phyloP scores from a whole-genome alignment of 768 basidiomycete genomes.

The Rubroboletus satanas region DNA sequence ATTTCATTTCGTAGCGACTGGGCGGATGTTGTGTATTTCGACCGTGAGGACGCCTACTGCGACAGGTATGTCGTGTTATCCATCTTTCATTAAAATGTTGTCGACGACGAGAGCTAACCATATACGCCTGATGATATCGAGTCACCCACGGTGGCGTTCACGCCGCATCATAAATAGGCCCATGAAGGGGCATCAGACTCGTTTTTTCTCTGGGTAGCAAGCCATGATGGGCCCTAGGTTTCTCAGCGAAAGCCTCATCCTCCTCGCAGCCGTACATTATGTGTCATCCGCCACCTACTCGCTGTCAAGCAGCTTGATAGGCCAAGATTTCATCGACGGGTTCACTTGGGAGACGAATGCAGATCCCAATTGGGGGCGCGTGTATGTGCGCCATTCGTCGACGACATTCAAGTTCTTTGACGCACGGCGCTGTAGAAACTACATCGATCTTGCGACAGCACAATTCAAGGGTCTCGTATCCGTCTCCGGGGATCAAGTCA shows the following conservation, averaged over 20 bases:
- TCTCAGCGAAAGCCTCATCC: background rate
- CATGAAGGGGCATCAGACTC: background rate
- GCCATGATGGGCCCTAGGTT: background rate
- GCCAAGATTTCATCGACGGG: constrained; percentile 44
- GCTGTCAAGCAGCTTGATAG: constrained; percentile 43
- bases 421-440: constrained; percentile 30
- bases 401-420: background rate
- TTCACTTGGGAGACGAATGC: constrained; percentile 23
- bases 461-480: constrained; percentile 55
- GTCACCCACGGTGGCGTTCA: background rate
- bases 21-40: background rate
- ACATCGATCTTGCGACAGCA: constrained; percentile 48
- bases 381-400: constrained; percentile 10
- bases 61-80: background rate
- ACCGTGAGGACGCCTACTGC: background rate
- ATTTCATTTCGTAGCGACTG: background rate
- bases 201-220: background rate
- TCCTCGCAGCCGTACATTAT: constrained; percentile 3
- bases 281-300: constrained; percentile 42
- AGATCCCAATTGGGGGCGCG: constrained; percentile 31
- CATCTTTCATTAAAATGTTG: background rate
- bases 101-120: background rate
- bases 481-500: constrained; percentile 40
- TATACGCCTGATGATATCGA: background rate
- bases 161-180: background rate